phyloP scores from a whole-genome alignment of 2,329 filamentous ascomycete genomes.

The Fusarium sp. region DNA sequence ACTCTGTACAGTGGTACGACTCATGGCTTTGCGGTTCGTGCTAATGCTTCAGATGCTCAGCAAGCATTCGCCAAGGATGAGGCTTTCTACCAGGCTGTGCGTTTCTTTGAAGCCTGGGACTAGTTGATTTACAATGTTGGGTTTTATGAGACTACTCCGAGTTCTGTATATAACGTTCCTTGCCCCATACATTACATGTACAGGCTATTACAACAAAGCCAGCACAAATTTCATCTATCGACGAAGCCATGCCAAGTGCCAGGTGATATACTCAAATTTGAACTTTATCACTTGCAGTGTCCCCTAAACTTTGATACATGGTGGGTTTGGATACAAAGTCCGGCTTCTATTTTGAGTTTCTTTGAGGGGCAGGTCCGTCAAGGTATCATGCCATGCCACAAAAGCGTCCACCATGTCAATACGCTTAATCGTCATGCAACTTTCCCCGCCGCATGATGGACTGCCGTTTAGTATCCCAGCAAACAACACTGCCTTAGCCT shows the following conservation, averaged over 20 bases:
- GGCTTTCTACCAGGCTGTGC: slow-evolving; percentile 77
- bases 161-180: background rate
- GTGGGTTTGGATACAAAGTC: fast-evolving
- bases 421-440: background rate
- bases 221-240: background rate
- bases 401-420: background rate
- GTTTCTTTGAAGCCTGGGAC: slow-evolving; percentile 72
- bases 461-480: background rate
- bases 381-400: background rate
- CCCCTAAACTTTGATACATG: background rate
- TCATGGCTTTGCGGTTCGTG: slow-evolving; percentile 78
- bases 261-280: background rate
- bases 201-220: background rate
- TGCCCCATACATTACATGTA: background rate
- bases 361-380: background rate
- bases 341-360: background rate
- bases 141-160: background rate
- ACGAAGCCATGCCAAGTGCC: background rate
- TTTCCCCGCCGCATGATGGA: background rate
- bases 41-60: slow-evolving; percentile 61
- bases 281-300: background rate
- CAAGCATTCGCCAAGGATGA: slow-evolving; percentile 78
- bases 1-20: slow-evolving; percentile 72
- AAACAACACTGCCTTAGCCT: background rate
- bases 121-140: background rate